These are phyloP conservation scores for Cutaneotrichosporon mucoides DNA, from an alignment of 1,284 basidiomycete species.

Conservation along the genomic window DNA sequence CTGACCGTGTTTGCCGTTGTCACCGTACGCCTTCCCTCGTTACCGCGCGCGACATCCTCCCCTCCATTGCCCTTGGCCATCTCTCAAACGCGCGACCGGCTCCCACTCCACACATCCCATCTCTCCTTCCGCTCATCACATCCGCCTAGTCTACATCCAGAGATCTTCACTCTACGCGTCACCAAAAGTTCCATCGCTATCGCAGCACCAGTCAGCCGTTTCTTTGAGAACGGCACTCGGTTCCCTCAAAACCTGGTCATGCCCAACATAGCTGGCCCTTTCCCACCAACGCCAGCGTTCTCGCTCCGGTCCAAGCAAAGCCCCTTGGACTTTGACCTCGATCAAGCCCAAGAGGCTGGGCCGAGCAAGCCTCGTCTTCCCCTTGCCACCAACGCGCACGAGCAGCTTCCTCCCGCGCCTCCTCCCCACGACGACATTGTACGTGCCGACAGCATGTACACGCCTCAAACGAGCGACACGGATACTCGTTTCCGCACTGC, in stretches of 20 bases:
- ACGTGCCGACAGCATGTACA: slow-evolving; percentile 5
- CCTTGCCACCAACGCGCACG: slow-evolving; percentile 1
- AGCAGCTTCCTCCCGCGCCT: slow-evolving; percentile 13
- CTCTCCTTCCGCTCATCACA: too few relatives aligned
- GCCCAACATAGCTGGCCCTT: slow-evolving; percentile 5
- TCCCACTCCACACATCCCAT: too few relatives aligned
- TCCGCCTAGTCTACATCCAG: not conserved
- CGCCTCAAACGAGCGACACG: not conserved
- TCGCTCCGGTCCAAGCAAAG: slow-evolving; percentile 1
- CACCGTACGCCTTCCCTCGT: not conserved
- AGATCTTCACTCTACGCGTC: not conserved
- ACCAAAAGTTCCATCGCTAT: too few relatives aligned
- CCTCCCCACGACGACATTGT: slow-evolving; percentile 25
- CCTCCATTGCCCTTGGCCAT: too few relatives aligned
- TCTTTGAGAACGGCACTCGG: not conserved
- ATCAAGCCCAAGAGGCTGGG: not conserved
- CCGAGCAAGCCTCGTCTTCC: slow-evolving; percentile 3
- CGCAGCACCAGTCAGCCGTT: too few relatives aligned
- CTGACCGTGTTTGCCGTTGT: slow-evolving; percentile 1
- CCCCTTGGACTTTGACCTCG: not conserved
- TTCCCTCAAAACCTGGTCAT: not conserved
- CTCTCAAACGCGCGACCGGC: too few relatives aligned
- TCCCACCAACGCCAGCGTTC: not conserved
- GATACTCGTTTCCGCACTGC: slow-evolving; percentile 22
- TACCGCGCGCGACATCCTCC: not conserved